Percentiles rank a stretch among this genome's conserved stretches.
phyloP scores from a whole-genome alignment of 306 rosid species.

The Acacia crassicarpa region DNA sequence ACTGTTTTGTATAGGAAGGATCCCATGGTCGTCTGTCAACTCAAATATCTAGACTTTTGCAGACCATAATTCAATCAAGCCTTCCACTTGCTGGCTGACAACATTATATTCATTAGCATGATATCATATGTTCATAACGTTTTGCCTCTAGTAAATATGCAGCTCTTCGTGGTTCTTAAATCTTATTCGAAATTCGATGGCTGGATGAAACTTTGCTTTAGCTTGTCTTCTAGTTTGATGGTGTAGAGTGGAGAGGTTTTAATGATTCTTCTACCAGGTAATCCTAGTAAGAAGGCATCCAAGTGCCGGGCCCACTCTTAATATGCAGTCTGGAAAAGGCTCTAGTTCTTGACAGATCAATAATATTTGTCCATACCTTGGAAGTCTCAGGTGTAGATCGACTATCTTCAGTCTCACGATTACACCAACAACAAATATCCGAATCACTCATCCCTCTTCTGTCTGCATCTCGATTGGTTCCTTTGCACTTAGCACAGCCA shows the following conservation, averaged over 20 bases:
- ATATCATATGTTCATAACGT: neutral
- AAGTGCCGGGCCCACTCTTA: neutral
- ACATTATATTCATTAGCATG: neutral
- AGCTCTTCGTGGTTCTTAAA: neutral
- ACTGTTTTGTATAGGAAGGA: neutral
- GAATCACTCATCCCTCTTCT: too few relatives aligned
- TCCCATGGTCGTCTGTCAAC: neutral
- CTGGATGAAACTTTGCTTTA: neutral
- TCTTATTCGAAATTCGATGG: neutral
- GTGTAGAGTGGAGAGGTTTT: neutral
- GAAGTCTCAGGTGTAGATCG: too few relatives aligned
- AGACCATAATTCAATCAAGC: neutral
- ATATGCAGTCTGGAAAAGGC: too few relatives aligned
- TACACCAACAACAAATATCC: too few relatives aligned
- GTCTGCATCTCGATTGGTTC: too few relatives aligned
- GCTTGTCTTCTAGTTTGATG: neutral
- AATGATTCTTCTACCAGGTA: neutral
- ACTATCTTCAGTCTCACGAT: too few relatives aligned
- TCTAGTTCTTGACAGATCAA: too few relatives aligned
- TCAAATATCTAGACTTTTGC: constrained; percentile 1
- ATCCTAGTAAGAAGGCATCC: too few relatives aligned
- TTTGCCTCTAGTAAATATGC: neutral
- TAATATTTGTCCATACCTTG: too few relatives aligned
- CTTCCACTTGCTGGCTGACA: constrained; percentile 1
- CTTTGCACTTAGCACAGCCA: too few relatives aligned